These are phyloP conservation scores for Blastocystis hominis DNA, from an alignment of 352 stramenopile species.

Conservation along the genomic window DNA sequence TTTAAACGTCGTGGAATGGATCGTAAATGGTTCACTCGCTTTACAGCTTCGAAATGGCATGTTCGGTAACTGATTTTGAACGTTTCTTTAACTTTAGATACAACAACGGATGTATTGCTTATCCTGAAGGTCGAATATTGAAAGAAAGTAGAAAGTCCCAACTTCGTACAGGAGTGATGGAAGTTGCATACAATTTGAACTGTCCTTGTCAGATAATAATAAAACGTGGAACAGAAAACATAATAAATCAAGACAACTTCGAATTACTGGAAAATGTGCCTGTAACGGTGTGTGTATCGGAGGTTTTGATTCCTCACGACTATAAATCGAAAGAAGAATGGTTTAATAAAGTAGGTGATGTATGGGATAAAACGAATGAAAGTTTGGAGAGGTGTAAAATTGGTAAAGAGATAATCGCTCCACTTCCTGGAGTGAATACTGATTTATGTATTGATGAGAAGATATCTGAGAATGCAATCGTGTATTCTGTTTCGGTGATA, in stretches of 20 bases:
- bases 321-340: conserved; percentile 57
- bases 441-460: conserved; percentile 46
- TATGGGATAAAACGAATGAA: conserved; percentile 8
- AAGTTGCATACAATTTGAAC: conserved; percentile 57
- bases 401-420: conserved; percentile 47
- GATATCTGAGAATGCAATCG: neutral
- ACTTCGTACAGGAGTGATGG: conserved; percentile 55
- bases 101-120: conserved; percentile 42
- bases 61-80: neutral
- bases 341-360: conserved; percentile 1
- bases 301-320: conserved; percentile 48
- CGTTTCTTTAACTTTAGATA: neutral
- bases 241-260: neutral
- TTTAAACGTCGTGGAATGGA: conserved; percentile 36
- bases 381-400: neutral
- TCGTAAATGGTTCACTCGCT: conserved; percentile 42
- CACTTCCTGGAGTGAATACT: conserved; percentile 35
- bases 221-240: conserved; percentile 11
- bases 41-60: conserved; percentile 36
- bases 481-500: conserved; percentile 2
- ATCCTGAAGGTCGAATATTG: conserved; percentile 34
- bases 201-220: conserved; percentile 51
- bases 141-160: neutral
- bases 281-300: conserved; percentile 7
- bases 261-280: conserved; percentile 25